phyloP scores from a whole-genome alignment of 495 filamentous ascomycete genomes.

The Lasiosphaeria miniovina region DNA sequence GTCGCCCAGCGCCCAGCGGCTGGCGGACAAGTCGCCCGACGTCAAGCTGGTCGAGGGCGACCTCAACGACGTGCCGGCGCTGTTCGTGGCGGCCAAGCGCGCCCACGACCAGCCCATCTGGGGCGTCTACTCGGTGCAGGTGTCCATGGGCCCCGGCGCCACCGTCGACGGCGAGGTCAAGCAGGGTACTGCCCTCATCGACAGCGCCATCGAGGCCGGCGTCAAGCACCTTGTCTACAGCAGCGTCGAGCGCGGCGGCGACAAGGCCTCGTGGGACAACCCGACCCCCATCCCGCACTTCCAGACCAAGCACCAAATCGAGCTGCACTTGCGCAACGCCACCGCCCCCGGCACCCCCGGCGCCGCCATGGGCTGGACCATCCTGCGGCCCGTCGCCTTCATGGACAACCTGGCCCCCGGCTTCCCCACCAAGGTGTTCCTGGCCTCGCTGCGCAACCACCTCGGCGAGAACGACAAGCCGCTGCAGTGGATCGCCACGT shows the following conservation, averaged over 20 bases:
- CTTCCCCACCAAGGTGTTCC: constrained; percentile 59
- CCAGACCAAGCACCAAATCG: constrained; percentile 62
- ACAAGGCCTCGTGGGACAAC: constrained; percentile 49
- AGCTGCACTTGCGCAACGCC: constrained; percentile 52
- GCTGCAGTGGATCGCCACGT: constrained; percentile 55
- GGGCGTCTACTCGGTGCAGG: constrained; percentile 38
- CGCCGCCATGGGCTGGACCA: constrained; percentile 54
- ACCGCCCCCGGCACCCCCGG: constrained; percentile 27
- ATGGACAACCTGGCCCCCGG: constrained; percentile 62
- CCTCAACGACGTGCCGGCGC: constrained; percentile 47
- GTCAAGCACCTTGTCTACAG: constrained; percentile 68
- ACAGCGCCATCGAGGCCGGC: constrained; percentile 53
- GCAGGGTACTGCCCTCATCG: constrained; percentile 63
- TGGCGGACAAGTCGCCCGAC: constrained; percentile 40
- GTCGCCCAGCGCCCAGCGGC: constrained; percentile 46
- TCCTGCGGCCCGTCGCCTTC: constrained; percentile 64
- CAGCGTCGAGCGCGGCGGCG: constrained; percentile 66
- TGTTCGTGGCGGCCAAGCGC: constrained; percentile 51
- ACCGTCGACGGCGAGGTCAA: constrained; percentile 53
- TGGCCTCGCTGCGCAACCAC: constrained; percentile 47
- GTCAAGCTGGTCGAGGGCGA: constrained; percentile 60
- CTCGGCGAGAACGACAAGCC: constrained; percentile 36
- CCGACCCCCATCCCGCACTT: constrained; percentile 67
- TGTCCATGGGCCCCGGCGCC: constrained; percentile 46
- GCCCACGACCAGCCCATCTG: constrained; percentile 30